Conservation (phyloP, 768 basidiomycete species). For the Mycena galopus region DNA sequence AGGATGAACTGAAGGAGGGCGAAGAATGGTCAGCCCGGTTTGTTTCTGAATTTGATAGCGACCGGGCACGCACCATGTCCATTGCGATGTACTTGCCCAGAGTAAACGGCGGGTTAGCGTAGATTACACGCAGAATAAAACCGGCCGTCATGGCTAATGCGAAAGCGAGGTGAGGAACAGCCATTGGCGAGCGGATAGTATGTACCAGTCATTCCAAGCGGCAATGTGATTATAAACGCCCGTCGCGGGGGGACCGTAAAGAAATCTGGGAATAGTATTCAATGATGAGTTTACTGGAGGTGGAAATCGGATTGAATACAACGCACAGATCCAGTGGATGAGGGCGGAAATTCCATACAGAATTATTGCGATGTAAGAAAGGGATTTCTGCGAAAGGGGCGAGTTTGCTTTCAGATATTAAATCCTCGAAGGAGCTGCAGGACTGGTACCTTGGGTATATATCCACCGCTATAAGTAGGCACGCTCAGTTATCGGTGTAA, state of each 20-base stretch:
- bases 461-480: constrained; percentile 14
- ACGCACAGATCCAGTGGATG: constrained; percentile 34
- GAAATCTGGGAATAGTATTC: background rate
- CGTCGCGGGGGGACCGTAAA: constrained; percentile 3
- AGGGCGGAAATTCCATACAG: constrained; percentile 22
- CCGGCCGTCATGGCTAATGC: constrained; percentile 19
- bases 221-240: constrained; percentile 32
- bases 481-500: background rate
- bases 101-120: constrained; percentile 3
- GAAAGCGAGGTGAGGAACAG: background rate
- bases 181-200: background rate
- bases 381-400: constrained; percentile 27
- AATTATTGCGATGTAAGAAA: constrained; percentile 15
- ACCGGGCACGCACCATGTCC: constrained; percentile 17
- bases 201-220: constrained; percentile 36
- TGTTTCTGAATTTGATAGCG: background rate
- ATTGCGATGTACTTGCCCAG: constrained; percentile 17
- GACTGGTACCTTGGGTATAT: too few relatives aligned
- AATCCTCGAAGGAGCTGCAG: too few relatives aligned
- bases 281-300: background rate
- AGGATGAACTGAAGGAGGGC: constrained; percentile 34
- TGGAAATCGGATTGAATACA: background rate
- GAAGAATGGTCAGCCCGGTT: background rate
- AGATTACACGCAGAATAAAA: constrained; percentile 20
- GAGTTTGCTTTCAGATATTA: too few relatives aligned